Percentiles rank a stretch among this genome's conserved stretches.
phyloP scores from a whole-genome alignment of 164 flowering plant genomes.

The Vitis amurensis region DNA sequence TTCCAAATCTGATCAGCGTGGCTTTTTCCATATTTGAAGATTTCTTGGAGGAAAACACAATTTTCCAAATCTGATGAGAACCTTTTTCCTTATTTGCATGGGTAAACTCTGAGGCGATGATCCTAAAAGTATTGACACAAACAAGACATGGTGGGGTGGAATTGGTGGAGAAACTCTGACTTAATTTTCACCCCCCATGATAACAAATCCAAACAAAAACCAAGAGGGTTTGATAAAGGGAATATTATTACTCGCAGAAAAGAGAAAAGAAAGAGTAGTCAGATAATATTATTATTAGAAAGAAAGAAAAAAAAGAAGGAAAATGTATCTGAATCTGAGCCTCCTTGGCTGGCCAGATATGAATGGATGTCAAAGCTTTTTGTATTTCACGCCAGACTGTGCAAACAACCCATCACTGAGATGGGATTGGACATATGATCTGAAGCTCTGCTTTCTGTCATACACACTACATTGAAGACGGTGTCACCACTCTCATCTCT shows the following conservation, averaged over 20 bases:
- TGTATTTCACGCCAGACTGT: slow-evolving; percentile 22
- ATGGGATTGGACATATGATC: slow-evolving; percentile 32
- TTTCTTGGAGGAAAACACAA: slow-evolving; percentile 33
- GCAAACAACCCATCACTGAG: slow-evolving; percentile 10
- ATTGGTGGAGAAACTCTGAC: slow-evolving; percentile 12
- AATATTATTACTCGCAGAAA: slow-evolving; percentile 17
- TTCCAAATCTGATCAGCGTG: slow-evolving; percentile 17
- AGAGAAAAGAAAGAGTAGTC: slow-evolving; percentile 10
- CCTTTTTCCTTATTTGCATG: slow-evolving; percentile 25
- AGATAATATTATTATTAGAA: background rate
- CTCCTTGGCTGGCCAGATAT: background rate
- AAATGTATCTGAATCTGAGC: background rate
- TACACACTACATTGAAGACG: too few relatives aligned
- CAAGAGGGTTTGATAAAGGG: slow-evolving; percentile 23
- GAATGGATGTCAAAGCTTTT: slow-evolving; percentile 6
- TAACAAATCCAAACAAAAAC: slow-evolving; percentile 35
- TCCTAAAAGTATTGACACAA: slow-evolving; percentile 28
- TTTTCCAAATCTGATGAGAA: slow-evolving; percentile 29
- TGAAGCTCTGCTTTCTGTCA: background rate
- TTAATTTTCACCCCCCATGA: slow-evolving; percentile 15
- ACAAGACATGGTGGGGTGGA: slow-evolving; percentile 28
- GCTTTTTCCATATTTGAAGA: slow-evolving; percentile 23
- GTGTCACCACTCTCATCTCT: too few relatives aligned
- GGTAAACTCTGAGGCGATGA: slow-evolving; percentile 9
- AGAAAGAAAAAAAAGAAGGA: background rate